phyloP scores from a whole-genome alignment of 2,329 filamentous ascomycete species.

The Monilinia polystroma region DNA sequence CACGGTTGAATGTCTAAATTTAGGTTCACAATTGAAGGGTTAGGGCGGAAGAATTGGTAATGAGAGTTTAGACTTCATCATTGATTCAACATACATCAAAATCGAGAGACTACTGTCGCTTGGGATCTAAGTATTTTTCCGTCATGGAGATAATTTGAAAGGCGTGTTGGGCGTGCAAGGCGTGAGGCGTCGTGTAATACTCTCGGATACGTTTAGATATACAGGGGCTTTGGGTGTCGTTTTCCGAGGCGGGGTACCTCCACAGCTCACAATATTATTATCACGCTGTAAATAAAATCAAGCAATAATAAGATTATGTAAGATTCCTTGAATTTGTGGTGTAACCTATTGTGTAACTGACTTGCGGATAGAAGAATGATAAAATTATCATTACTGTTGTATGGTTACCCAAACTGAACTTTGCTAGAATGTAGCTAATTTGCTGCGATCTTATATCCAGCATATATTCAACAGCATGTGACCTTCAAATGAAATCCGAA shows the following conservation, averaged over 20 bases:
- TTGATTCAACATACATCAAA: background rate
- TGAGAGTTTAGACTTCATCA: background rate
- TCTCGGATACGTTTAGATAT: background rate
- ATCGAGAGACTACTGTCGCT: background rate
- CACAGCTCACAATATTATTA: no score
- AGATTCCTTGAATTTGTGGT: no score
- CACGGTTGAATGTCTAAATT: background rate
- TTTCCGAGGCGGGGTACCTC: conserved; percentile 9
- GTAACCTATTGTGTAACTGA: no score
- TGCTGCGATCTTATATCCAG: background rate
- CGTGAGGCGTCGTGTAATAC: background rate
- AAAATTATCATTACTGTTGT: no score
- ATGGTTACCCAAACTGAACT: no score
- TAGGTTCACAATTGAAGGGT: background rate
- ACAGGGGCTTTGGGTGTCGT: background rate
- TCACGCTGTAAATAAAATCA: no score
- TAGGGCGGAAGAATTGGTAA: background rate
- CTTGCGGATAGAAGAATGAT: no score
- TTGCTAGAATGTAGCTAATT: no score
- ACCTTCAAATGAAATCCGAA: no score
- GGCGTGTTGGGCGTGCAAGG: no score
- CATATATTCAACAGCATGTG: background rate
- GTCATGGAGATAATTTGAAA: background rate
- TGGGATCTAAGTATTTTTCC: background rate
- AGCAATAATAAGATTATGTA: no score